A percentile compares a stretch with the other conserved stretches of the same genome.
Evolutionary conservation across 2,329 filamentous ascomycete species (phyloP).

Genomic region (Fusarium foetens): DNA sequence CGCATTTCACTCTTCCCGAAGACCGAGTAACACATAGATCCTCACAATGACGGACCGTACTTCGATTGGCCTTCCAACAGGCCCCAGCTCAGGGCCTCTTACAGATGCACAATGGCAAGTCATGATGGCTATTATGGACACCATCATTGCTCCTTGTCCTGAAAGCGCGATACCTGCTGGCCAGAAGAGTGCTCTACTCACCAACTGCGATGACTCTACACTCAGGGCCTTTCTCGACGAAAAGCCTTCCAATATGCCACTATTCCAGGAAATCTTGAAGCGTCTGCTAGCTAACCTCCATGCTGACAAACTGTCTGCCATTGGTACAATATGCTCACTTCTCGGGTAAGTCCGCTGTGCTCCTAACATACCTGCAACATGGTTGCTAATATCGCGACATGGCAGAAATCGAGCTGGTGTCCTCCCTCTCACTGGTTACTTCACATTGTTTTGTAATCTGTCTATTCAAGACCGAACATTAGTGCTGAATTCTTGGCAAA

Average conservation of each 20-base stretch:
- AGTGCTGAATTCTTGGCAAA: not conserved
- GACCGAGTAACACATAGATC: rapidly evolving
- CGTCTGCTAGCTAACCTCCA: not conserved
- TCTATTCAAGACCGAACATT: not conserved
- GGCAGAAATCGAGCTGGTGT: not conserved
- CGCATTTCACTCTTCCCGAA: rapidly evolving
- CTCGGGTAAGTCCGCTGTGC: not conserved
- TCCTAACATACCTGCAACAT: rapidly evolving
- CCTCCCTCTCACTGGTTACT: not conserved
- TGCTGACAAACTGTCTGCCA: not conserved
- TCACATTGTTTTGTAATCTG: not conserved
- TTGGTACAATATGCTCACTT: not conserved
- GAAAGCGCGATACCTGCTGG: not conserved
- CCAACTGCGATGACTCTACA: not conserved
- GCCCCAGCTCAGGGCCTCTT: not conserved
- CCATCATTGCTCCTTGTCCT: not conserved
- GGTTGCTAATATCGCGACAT: not conserved
- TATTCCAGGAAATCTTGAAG: not conserved
- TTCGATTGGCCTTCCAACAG: not conserved
- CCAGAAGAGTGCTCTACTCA: not conserved
- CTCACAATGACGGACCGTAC: not conserved
- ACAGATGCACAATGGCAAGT: not conserved
- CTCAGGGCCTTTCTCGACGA: not conserved
- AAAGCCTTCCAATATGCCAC: not conserved
- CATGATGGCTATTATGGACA: slow-evolving; percentile 2